Percentiles rank a stretch among this genome's conserved stretches.
Evolutionary conservation across 441 rosid species (phyloP).

Genomic region (Omphalea diandra): DNA sequence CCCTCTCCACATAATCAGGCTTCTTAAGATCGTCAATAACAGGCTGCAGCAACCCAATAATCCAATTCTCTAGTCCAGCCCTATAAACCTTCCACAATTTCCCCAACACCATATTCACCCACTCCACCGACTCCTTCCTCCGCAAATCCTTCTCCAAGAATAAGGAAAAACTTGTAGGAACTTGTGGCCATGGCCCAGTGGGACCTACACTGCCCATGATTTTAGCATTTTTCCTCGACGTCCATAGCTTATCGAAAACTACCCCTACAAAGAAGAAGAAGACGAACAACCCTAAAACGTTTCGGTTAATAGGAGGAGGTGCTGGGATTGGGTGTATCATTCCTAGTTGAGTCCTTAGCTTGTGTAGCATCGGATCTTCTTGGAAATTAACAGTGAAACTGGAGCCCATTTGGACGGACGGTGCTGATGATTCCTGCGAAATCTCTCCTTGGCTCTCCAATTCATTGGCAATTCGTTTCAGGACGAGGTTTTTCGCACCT

Average conservation of each 20-base stretch:
- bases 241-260: constrained; percentile 80
- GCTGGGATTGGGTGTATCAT: constrained; percentile 88
- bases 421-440: constrained; percentile 21
- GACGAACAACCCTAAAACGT: constrained; percentile 58
- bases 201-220: constrained; percentile 25
- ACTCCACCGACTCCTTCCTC: constrained; percentile 95
- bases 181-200: constrained; percentile 68
- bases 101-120: constrained; percentile 98
- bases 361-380: constrained; percentile 85
- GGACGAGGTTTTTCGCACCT: constrained; percentile 37
- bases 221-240: constrained; percentile 53
- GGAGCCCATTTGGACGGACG: constrained; percentile 39
- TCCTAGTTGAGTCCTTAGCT: constrained; percentile 90
- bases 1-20: constrained; percentile 93
- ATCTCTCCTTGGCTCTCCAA: constrained; percentile 33
- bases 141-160: constrained; percentile 90
- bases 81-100: constrained; percentile 95
- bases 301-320: constrained; percentile 72
- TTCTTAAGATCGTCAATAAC: constrained; percentile 86
- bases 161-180: constrained; percentile 76
- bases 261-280: constrained; percentile 96
- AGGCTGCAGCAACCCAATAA: constrained; percentile 88
- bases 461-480: constrained; percentile 50
- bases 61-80: constrained; percentile 88
- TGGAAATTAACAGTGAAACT: constrained; percentile 58